Evolutionary conservation across 306 rosid species (phyloP).

Genomic region (Prosopis cineraria): DNA sequence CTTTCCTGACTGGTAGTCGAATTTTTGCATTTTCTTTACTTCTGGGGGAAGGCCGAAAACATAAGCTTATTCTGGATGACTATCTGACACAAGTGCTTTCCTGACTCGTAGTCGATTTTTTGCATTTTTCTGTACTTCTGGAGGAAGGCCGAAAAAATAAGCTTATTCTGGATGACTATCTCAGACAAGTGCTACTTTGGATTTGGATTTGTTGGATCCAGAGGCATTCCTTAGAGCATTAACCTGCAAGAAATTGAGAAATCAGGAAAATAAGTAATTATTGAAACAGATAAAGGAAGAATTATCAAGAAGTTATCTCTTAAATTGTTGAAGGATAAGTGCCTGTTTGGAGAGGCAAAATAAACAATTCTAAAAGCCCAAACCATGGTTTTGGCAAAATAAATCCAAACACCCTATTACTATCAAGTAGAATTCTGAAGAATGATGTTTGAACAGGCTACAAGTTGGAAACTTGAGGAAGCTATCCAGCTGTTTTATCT

Average conservation of each 20-base stretch:
- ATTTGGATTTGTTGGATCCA: background rate
- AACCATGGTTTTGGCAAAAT: too few species aligned
- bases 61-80: background rate
- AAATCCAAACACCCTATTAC: too few species aligned
- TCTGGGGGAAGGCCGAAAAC: background rate
- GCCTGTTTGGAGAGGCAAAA: too few species aligned
- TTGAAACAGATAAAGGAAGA: background rate
- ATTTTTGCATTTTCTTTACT: background rate
- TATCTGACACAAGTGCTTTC: background rate
- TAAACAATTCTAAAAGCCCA: too few species aligned
- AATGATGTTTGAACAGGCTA: conserved; percentile 63
- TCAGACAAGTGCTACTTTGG: background rate
- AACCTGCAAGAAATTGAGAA: background rate
- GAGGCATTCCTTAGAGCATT: background rate
- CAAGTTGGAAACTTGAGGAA: conserved; percentile 94
- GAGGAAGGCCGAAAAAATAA: background rate
- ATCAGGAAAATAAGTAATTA: background rate
- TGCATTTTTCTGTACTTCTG: background rate
- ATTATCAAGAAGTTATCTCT: background rate
- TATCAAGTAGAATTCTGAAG: conserved; percentile 7
- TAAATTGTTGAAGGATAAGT: background rate
- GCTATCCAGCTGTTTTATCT: conserved; percentile 88
- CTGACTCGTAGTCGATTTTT: background rate
- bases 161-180: background rate
- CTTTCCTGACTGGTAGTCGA: background rate